Percentiles rank a stretch among this genome's conserved stretches.
Evolutionary conservation across 1,284 basidiomycete genomes (phyloP).

Genomic region (Ustilago vetiveriae): DNA sequence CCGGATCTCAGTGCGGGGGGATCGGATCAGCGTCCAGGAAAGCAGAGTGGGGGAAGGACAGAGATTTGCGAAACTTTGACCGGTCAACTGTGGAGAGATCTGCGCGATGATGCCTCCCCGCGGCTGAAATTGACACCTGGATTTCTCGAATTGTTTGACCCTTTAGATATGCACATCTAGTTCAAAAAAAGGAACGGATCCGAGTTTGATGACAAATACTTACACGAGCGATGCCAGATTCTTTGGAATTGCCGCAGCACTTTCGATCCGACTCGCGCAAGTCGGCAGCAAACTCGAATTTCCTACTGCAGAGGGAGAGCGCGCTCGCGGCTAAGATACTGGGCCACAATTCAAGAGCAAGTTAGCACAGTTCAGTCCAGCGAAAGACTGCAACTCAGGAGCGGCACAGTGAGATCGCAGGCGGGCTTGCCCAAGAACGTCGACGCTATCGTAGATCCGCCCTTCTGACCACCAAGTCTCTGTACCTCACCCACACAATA

Average conservation of each 20-base stretch:
- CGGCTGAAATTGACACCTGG: background rate
- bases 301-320: too few relatives aligned
- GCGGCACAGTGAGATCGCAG: background rate
- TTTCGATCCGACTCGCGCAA: background rate
- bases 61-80: slow-evolving; percentile 7
- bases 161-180: too few relatives aligned
- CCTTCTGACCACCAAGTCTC: slow-evolving; percentile 45
- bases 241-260: slow-evolving; percentile 53
- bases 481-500: slow-evolving; percentile 37
- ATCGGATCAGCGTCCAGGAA: background rate
- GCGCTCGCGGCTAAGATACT: too few relatives aligned
- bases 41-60: slow-evolving; percentile 3
- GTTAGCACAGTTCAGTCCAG: background rate
- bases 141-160: background rate
- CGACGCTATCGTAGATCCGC: slow-evolving; percentile 25
- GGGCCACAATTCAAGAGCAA: too few relatives aligned
- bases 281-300: too few relatives aligned
- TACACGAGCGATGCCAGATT: slow-evolving; percentile 1
- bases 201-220: slow-evolving; percentile 8
- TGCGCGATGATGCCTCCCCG: slow-evolving; percentile 24
- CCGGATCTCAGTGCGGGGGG: too few relatives aligned
- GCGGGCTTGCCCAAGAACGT: slow-evolving; percentile 23
- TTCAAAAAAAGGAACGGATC: slow-evolving; percentile 9
- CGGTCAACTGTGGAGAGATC: slow-evolving; percentile 11
- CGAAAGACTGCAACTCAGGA: background rate